A percentile compares a stretch with the other conserved stretches of the same genome.
Evolutionary conservation across 139 green algal genomes (phyloP).

Genomic region (Zygnema circumcarinatum): DNA sequence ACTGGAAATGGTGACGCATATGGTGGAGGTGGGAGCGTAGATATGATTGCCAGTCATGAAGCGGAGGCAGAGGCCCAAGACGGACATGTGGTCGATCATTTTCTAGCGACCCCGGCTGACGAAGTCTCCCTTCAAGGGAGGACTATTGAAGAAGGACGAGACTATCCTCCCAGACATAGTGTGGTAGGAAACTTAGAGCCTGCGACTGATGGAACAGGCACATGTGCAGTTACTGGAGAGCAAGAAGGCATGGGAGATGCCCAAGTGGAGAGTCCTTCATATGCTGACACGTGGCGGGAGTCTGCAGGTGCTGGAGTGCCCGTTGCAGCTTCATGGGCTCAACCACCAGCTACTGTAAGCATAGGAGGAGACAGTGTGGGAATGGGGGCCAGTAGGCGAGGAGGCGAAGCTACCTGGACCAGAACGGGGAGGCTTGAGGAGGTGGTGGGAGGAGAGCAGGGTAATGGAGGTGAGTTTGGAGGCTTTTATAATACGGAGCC

Average conservation of each 20-base stretch:
- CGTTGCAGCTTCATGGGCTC: background rate
- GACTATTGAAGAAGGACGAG: background rate
- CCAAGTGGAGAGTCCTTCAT: background rate
- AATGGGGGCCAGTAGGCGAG: background rate
- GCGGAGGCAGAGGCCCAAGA: background rate
- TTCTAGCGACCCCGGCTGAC: background rate
- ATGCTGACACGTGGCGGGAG: background rate
- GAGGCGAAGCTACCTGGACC: background rate
- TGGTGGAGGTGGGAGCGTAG: conserved; percentile 20
- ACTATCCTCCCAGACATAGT: background rate
- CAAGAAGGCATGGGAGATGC: background rate
- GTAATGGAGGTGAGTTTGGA: conserved; percentile 15
- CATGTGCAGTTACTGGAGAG: background rate
- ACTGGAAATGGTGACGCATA: conserved; percentile 12
- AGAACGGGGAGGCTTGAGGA: background rate
- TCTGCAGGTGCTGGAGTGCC: background rate
- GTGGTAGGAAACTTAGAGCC: background rate
- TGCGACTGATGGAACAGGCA: background rate
- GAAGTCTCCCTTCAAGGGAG: background rate
- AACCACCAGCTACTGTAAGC: background rate
- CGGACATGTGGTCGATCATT: background rate
- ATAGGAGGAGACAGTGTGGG: background rate
- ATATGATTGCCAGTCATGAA: conserved; percentile 12
- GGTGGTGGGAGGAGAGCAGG: background rate
- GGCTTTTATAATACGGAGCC: background rate